phyloP scores from a whole-genome alignment of 2,329 filamentous ascomycete species.

The Ophiocordyceps sinensis region DNA sequence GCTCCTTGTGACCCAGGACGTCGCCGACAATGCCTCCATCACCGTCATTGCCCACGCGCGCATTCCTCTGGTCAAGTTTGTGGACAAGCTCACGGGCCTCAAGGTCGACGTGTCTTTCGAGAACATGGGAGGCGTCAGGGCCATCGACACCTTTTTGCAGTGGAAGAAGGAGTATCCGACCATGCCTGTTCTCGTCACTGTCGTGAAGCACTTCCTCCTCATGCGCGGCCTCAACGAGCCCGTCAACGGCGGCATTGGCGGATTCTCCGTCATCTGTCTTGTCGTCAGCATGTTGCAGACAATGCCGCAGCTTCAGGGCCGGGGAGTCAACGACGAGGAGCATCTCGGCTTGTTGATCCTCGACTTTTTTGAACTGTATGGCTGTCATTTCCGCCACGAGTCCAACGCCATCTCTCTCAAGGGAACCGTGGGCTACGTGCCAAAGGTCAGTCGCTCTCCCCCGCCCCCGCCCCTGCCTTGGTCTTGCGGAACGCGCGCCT shows the following conservation, averaged over 20 bases:
- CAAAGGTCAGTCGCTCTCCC: constrained; percentile 44
- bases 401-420: constrained; percentile 61
- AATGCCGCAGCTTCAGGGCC: constrained; percentile 54
- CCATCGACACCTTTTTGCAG: constrained; percentile 62
- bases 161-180: constrained; percentile 73
- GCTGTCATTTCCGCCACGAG: constrained; percentile 60
- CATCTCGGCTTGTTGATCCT: constrained; percentile 72
- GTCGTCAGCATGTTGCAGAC: constrained; percentile 79
- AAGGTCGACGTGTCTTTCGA: constrained; percentile 93
- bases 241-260: constrained; percentile 77
- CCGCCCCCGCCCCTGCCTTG: neutral
- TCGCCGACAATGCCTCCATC: constrained; percentile 45
- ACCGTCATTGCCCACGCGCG: constrained; percentile 61
- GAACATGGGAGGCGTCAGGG: constrained; percentile 67
- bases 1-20: constrained; percentile 38
- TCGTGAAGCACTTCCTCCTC: constrained; percentile 84
- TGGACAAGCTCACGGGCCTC: constrained; percentile 62
- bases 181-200: constrained; percentile 72
- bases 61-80: constrained; percentile 85
- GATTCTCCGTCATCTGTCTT: constrained; percentile 87
- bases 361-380: constrained; percentile 82
- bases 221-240: constrained; percentile 90
- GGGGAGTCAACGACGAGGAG: constrained; percentile 41
- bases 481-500: neutral
- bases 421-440: constrained; percentile 53